phyloP scores from a whole-genome alignment of 192 early-diverging fungal species.

The Chytriomyces sp. region DNA sequence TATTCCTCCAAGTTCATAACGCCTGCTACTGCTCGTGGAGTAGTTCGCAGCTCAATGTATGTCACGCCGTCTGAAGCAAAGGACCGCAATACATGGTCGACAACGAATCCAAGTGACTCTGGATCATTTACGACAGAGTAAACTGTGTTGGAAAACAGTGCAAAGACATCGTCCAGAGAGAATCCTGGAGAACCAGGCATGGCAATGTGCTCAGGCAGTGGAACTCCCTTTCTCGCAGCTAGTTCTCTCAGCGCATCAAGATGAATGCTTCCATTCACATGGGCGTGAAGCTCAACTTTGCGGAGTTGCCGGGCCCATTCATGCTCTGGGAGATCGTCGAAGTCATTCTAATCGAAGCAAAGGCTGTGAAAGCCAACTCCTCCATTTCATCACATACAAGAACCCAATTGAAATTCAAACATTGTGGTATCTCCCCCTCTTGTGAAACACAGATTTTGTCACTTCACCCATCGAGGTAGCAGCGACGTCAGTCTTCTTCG shows the following conservation, averaged over 20 bases:
- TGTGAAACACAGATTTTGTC: constrained; percentile 35
- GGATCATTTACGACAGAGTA: not conserved
- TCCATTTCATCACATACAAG: not conserved
- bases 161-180: constrained; percentile 5
- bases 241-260: constrained; percentile 13
- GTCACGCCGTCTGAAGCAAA: constrained; percentile 11
- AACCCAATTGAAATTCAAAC: constrained; percentile 26
- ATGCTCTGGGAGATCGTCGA: too few species aligned
- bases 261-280: constrained; percentile 11
- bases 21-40: not conserved
- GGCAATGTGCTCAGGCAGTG: not conserved
- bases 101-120: constrained; percentile 7
- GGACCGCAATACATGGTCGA: not conserved
- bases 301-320: constrained; percentile 13
- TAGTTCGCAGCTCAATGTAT: constrained; percentile 22
- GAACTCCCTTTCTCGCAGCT: not conserved
- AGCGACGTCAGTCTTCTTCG: constrained; percentile 46
- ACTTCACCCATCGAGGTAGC: constrained; percentile 32
- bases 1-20: constrained; percentile 16
- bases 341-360: too few species aligned
- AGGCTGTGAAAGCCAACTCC: not conserved
- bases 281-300: constrained; percentile 25
- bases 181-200: not conserved
- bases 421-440: constrained; percentile 48
- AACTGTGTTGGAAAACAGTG: constrained; percentile 3